Evolutionary conservation across 2,329 filamentous ascomycete genomes (phyloP).

Genomic region (Colletotrichum neosansevieriae): DNA sequence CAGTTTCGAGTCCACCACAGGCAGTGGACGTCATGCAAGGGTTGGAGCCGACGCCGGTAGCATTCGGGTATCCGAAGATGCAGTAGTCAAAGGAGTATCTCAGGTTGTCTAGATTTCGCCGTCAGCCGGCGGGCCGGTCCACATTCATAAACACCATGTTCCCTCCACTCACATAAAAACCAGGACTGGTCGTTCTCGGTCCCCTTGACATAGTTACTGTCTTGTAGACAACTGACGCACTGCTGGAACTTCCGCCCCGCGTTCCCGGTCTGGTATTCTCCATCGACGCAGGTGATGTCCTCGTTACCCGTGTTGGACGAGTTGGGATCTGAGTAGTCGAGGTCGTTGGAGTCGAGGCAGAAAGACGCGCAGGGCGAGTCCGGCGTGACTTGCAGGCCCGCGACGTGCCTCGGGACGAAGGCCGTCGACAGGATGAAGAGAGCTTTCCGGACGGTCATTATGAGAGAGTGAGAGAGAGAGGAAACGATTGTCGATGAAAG

Average conservation of each 20-base stretch:
- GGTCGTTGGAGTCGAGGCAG: constrained; percentile 58
- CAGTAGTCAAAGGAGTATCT: constrained; percentile 65
- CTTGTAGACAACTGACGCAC: constrained; percentile 66
- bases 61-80: constrained; percentile 65
- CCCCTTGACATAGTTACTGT: constrained; percentile 60
- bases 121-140: background rate
- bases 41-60: constrained; percentile 55
- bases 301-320: constrained; percentile 58
- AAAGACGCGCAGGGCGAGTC: constrained; percentile 66
- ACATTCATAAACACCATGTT: background rate
- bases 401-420: constrained; percentile 45
- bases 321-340: constrained; percentile 59
- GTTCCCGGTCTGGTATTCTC: constrained; percentile 52
- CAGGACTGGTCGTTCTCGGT: constrained; percentile 65
- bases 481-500: constrained; percentile 20
- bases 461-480: background rate
- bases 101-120: constrained; percentile 61
- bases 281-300: constrained; percentile 63
- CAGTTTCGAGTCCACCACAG: constrained; percentile 58
- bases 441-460: constrained; percentile 41
- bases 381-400: constrained; percentile 62
- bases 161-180: constrained; percentile 65
- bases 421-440: constrained; percentile 44
- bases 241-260: constrained; percentile 60
- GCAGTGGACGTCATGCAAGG: constrained; percentile 65